Base-by-base conservation (phyloP, 1,139 yeast genomes). In the Candida neerlandica region DNA sequence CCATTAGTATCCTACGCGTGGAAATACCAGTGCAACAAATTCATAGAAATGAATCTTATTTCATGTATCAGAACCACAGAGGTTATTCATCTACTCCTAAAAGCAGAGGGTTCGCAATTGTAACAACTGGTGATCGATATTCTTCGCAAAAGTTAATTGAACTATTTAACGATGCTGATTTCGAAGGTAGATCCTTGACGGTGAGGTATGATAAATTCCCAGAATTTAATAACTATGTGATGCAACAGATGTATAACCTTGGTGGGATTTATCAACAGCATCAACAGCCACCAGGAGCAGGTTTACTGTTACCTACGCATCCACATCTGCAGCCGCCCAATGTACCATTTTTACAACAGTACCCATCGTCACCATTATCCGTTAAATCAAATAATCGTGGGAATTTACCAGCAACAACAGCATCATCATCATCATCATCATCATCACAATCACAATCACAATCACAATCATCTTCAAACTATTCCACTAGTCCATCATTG, bases 101-200 rank as follows among this genome's bases (percentile, higher is more conserved):
- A 52, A 67, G 76, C 50, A 76, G 84, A 57, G 91, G 92, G 3
- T 85, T 81, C 67, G 91, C 89, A 1, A 80, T 85, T 33, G 88
- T 84, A 1, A 73, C 80, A 9, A 84, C 85, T 27, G 74, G 71
- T 11, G 64, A 77, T 47, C 68, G 67, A 44, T 71, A 69, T 26
- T 79, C 78, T n/a, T 83, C 88, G 11, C 74, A 73, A 26, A 67
- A 66, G 47, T 71, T 85, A 5, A 83, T 85, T 41, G 63, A 68
- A 47, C 55, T 62, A 50, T 80, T 84, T 58, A 78, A 85, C 59
- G 78, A 80, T 32, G 61, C 65, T 5, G 73, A 66, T 26, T 83
- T 84, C 57, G 80, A 81, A 58, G 88, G 89, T 1, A 71, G 91
- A 29, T 68, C 70, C 19, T 67, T 85, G 43, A 81, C 85, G 2